phyloP scores from a whole-genome alignment of 2,329 filamentous ascomycete species.

The Podosphaera leucotricha region DNA sequence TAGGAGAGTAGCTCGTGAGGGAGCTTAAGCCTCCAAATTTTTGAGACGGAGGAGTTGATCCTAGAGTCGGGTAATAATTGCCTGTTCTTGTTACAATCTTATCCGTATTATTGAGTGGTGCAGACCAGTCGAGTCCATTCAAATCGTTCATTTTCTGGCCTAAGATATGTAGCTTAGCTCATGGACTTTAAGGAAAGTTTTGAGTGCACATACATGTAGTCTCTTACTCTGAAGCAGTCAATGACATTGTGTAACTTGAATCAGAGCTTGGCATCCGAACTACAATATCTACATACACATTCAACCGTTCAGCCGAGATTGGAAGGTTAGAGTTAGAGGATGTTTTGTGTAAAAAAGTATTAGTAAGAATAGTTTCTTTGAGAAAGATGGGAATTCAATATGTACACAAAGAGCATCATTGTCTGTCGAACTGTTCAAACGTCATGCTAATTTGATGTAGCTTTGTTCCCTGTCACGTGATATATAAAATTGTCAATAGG shows the following conservation, averaged over 20 bases:
- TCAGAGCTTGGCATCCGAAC: not conserved
- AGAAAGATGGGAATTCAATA: too few relatives aligned
- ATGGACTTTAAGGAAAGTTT: not conserved
- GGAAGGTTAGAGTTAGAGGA: too few relatives aligned
- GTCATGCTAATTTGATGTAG: too few relatives aligned
- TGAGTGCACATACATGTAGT: not conserved
- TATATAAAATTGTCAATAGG: too few relatives aligned
- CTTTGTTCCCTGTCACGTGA: too few relatives aligned
- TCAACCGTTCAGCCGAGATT: too few relatives aligned
- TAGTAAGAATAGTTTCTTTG: too few relatives aligned
- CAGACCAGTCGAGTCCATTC: constrained; percentile 34
- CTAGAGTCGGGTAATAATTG: constrained; percentile 26
- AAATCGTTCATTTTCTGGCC: constrained; percentile 33
- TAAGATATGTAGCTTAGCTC: not conserved
- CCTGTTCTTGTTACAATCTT: constrained; percentile 19
- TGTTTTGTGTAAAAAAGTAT: too few relatives aligned
- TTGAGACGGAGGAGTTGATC: constrained; percentile 24
- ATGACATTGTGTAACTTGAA: not conserved
- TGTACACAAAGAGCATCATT: too few relatives aligned
- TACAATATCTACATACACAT: not conserved
- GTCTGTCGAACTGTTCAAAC: too few relatives aligned
- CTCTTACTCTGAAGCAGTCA: not conserved
- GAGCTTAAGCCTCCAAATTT: constrained; percentile 33
- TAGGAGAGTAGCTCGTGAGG: constrained; percentile 20
- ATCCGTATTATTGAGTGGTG: constrained; percentile 18